phyloP scores from a whole-genome alignment of 768 basidiomycete species.

The Podaxis sp. region DNA sequence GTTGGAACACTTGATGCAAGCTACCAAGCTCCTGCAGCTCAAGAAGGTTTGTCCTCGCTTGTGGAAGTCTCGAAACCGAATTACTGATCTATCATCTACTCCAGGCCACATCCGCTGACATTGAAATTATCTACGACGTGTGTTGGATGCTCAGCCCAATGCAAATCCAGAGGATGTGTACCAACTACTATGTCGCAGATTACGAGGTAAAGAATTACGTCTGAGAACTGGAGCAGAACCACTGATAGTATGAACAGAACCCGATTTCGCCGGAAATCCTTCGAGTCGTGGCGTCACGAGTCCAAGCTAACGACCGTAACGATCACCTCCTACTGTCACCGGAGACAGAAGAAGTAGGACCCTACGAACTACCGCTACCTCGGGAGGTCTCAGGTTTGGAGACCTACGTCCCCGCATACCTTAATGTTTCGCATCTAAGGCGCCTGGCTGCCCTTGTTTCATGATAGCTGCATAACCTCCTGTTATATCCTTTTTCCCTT shows the following conservation, averaged over 20 bases:
- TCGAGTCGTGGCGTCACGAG: conserved; percentile 92
- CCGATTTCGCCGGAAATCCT: conserved; percentile 98
- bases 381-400: conserved; percentile 95
- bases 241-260: conserved; percentile 49
- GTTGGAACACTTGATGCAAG: conserved; percentile 99
- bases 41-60: conserved; percentile 71
- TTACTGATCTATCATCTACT: conserved; percentile 15
- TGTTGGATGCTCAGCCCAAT: conserved; percentile 99
- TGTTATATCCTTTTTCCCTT: conserved; percentile 18
- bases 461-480: conserved; percentile 34
- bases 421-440: conserved; percentile 86
- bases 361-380: conserved; percentile 90
- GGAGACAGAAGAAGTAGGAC: conserved; percentile 95
- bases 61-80: neutral
- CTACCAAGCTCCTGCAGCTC: conserved; percentile 94
- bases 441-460: conserved; percentile 86
- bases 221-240: conserved; percentile 1
- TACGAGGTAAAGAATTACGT: conserved; percentile 71
- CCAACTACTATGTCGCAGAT: conserved; percentile 98
- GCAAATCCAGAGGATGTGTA: conserved; percentile 99
- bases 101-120: conserved; percentile 90
- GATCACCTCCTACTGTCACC: conserved; percentile 95
- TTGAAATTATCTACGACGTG: conserved; percentile 98
- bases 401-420: conserved; percentile 92
- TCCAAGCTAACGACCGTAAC: conserved; percentile 94